Conservation (phyloP, 2,329 filamentous ascomycete genomes). For the Stylonectria norvegica region DNA sequence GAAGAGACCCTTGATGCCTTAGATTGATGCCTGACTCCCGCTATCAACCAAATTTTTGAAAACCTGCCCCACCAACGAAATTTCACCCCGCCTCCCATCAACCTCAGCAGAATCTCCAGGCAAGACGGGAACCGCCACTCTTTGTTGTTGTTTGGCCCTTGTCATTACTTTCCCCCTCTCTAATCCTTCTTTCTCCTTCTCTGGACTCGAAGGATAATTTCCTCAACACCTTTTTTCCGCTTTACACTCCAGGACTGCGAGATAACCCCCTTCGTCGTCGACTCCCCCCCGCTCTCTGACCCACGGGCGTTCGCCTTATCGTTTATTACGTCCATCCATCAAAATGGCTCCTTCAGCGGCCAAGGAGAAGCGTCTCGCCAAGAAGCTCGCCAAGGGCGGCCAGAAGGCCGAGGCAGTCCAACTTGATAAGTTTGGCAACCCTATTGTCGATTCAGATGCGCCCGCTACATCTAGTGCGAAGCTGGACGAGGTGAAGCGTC, state of each 20-base stretch:
- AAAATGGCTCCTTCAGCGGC: conserved; percentile 63
- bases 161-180: conserved; percentile 17
- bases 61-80: conserved; percentile 39
- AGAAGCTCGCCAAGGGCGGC: conserved; percentile 64
- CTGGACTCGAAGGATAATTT: conserved; percentile 21
- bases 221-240: conserved; percentile 19
- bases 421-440: conserved; percentile 61
- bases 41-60: conserved; percentile 34
- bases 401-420: conserved; percentile 66
- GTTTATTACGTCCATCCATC: too few species aligned
- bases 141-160: conserved; percentile 23
- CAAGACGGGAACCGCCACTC: conserved; percentile 28
- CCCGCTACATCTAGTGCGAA: conserved; percentile 70
- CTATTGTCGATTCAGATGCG: conserved; percentile 53
- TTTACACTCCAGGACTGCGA: conserved; percentile 20
- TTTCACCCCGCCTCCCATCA: conserved; percentile 41
- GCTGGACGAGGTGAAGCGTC: conserved; percentile 77
- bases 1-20: conserved; percentile 35
- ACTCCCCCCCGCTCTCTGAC: too few species aligned
- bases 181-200: conserved; percentile 11
- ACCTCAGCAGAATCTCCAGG: conserved; percentile 16
- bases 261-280: conserved; percentile 24
- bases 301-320: too few species aligned
- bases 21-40: conserved; percentile 35
- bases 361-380: conserved; percentile 69